Base-by-base conservation (phyloP, 2,329 filamentous ascomycete genomes). In the Pseudocercospora fijiensis region DNA sequence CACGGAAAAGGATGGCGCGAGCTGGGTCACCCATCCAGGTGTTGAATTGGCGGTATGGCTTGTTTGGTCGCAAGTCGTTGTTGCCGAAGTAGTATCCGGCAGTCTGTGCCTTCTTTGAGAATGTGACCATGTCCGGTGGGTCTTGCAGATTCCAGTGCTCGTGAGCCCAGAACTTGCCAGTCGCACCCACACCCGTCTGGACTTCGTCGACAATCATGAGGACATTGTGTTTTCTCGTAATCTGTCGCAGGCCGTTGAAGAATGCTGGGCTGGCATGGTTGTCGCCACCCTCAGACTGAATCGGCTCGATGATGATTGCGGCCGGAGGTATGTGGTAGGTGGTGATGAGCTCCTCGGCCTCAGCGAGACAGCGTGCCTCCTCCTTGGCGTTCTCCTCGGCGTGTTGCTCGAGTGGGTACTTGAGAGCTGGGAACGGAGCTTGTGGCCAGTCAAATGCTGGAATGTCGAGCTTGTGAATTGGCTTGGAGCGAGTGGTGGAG, bases 21-120 rank as follows among this genome's bases (percentile, higher is more conserved):
- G 90, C 88, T 16, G 92, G 92, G 80, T 96, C 92, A 73, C 92
- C 92, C 89, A 96, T 96, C 92, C 92, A 96, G 58, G 68, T 70
- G 84, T 96, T 96, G 85, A 96, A 96, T 80, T 96, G 92, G 66
- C 92, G 88, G 83, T 96, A 96, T 5, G 93, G 90, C 84, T 93
- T 93, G 83, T 96, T 96, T 67, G 92, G 92, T 11, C 90, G 85
- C 70, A 96, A 84, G 47, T 86, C 87, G 9, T 86, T 85, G 83
- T 95, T 89, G 65, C 89, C 89, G 76, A 88, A 96, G 84, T 95
- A 96, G 84, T 94, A 96, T 33, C 92, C 92, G 6, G 93, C 92
- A 1, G 92, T 91, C 81, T 96, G 92, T 2, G 92, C 93, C 84
- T 96, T 96, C 84, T 96, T 96, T 75, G 87, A 91, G 81, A 96